Evolutionary conservation across 2,329 filamentous ascomycete genomes (phyloP), one percentile per base, ranked within the genome.

Genomic region (Pseudocercospora musae): DNA sequence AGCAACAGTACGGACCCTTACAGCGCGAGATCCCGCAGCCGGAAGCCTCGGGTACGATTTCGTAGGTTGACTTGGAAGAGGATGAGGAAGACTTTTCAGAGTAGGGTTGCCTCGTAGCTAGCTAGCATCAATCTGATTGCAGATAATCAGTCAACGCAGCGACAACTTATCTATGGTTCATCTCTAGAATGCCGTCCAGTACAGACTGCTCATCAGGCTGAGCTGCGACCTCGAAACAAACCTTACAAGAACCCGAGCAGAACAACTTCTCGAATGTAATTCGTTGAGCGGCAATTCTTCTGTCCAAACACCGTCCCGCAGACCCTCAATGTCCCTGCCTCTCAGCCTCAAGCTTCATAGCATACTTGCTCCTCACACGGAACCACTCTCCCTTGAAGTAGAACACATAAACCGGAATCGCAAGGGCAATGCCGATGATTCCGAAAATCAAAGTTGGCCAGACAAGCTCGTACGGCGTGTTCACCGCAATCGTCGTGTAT

Each of bases 381-480:
- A 86, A 68, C 58, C 60, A 66, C 18, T 61, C 62, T 29, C 72
- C 72, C 13, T 80, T 42, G 74, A 71, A 80, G 68, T 85, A 87
- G 66, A 87, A 82, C 18, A 82, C 69, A 64, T 83, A 85, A 2
- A 86, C 82, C 0, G 84, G 81, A 48, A 81, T 77, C 9, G 82
- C 78, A 4, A 87, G 78, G 20, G 84, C 69, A 1, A 84, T 71
- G 1, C 81, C 78, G 29, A 87, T 68, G 31, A 74, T 79, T 0
- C 79, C 82, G 0, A 87, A 79, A 6, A 86, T 78, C 0, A 82
- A 83, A 27, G 81, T 82, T 0, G 85, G 84, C 64, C 79, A 81
- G 58, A 84, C 79, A 1, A 71, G 67, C 59, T 68, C 64, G 42
- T 66, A 71, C 13, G 70, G 67, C 7, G 68, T 68, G 11, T 69